phyloP scores from a whole-genome alignment of 2,329 filamentous ascomycete genomes.

The Hypoxylon sp. region DNA sequence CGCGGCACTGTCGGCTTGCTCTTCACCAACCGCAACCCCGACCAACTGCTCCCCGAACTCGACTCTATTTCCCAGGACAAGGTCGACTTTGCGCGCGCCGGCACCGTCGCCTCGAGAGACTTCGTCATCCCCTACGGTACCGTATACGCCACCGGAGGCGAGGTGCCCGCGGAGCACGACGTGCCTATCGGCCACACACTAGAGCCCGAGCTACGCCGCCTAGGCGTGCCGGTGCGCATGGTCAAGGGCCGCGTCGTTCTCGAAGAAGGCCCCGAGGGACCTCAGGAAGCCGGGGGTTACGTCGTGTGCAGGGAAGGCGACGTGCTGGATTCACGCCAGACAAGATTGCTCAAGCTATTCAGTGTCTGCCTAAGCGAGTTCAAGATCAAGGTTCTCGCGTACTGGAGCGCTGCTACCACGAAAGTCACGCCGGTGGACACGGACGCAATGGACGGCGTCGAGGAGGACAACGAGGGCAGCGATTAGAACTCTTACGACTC shows the following conservation, averaged over 20 bases:
- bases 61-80: slow-evolving; percentile 70
- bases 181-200: slow-evolving; percentile 88
- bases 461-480: slow-evolving; percentile 48
- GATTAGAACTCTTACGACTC: slow-evolving; percentile 29
- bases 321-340: slow-evolving; percentile 90
- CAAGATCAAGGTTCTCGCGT: slow-evolving; percentile 82
- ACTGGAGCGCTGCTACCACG: slow-evolving; percentile 73
- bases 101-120: slow-evolving; percentile 78
- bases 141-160: slow-evolving; percentile 84
- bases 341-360: slow-evolving; percentile 93
- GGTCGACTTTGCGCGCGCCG: slow-evolving; percentile 92
- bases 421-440: slow-evolving; percentile 70
- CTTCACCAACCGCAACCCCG: slow-evolving; percentile 83
- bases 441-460: slow-evolving; percentile 53
- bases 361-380: slow-evolving; percentile 93
- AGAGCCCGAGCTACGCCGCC: slow-evolving; percentile 89
- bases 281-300: slow-evolving; percentile 71
- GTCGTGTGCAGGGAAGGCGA: slow-evolving; percentile 88
- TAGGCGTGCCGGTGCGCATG: slow-evolving; percentile 91
- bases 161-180: slow-evolving; percentile 84
- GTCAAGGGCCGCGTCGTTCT: slow-evolving; percentile 90
- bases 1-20: slow-evolving; percentile 89
- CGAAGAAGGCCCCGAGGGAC: slow-evolving; percentile 62
- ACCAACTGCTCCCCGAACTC: slow-evolving; percentile 80
- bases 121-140: slow-evolving; percentile 88